phyloP scores from a whole-genome alignment of 306 rosid species.

The Pyrus pyrifolia region DNA sequence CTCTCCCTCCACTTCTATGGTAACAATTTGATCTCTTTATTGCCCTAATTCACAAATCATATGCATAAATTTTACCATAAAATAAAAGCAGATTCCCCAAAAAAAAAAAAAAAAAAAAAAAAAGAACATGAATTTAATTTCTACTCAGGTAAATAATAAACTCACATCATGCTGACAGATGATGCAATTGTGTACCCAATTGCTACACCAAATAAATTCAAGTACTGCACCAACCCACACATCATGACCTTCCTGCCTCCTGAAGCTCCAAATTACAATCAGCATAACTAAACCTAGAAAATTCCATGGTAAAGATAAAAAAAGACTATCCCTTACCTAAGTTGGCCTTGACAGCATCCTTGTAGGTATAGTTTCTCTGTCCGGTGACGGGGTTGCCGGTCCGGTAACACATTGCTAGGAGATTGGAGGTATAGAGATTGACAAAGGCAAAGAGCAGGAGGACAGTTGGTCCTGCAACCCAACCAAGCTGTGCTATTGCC shows the following conservation, averaged over 20 bases:
- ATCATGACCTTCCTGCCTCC: constrained; percentile 57
- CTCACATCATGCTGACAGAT: constrained; percentile 85
- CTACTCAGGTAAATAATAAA: background rate
- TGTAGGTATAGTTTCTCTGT: constrained; percentile 72
- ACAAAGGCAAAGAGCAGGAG: constrained; percentile 56
- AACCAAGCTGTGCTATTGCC: constrained; percentile 76
- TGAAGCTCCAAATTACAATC: constrained; percentile 20
- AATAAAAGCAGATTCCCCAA: background rate
- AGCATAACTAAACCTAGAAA: background rate
- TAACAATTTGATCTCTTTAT: constrained; percentile 71
- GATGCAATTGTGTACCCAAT: constrained; percentile 75
- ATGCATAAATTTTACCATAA: background rate
- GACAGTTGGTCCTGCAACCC: constrained; percentile 59
- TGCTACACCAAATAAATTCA: constrained; percentile 60
- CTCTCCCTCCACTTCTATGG: constrained; percentile 58
- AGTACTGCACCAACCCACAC: constrained; percentile 59
- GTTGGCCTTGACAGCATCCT: constrained; percentile 66
- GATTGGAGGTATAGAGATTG: constrained; percentile 55
- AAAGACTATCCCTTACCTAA: constrained; percentile 31
- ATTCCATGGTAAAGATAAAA: background rate
- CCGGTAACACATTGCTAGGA: constrained; percentile 54
- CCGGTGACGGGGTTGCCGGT: constrained; percentile 46
- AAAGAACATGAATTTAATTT: background rate
- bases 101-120: background rate
- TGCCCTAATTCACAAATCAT: constrained; percentile 30